Conservation (phyloP, 2,329 filamentous ascomycete species). For the Stylonectria norvegica region DNA sequence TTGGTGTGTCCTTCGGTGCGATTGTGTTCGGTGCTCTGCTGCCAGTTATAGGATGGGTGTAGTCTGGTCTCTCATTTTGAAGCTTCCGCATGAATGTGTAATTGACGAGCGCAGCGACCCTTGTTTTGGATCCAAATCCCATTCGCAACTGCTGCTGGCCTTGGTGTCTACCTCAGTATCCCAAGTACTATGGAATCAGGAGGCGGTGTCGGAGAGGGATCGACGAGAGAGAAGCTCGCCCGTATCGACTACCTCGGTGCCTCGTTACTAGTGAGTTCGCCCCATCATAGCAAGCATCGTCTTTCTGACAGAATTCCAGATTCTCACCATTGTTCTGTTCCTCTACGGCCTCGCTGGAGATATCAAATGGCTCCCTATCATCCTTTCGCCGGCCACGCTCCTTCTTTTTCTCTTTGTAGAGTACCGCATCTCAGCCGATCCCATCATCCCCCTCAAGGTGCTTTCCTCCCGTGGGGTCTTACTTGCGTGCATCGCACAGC, state of each 20-base stretch:
- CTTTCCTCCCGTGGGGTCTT: constrained; percentile 68
- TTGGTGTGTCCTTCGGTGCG: constrained; percentile 68
- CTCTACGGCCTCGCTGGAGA: constrained; percentile 66
- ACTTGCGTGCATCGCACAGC: constrained; percentile 69
- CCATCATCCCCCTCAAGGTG: constrained; percentile 70
- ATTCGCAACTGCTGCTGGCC: constrained; percentile 56
- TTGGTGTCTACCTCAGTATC: constrained; percentile 62
- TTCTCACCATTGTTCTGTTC: constrained; percentile 64
- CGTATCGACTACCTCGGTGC: constrained; percentile 75
- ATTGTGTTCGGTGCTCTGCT: constrained; percentile 66
- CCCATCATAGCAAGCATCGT: constrained; percentile 9
- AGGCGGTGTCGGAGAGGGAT: constrained; percentile 15
- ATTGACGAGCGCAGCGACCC: constrained; percentile 49
- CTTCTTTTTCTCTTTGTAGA: constrained; percentile 61
- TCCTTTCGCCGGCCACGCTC: constrained; percentile 52
- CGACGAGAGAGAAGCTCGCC: constrained; percentile 53
- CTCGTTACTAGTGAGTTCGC: constrained; percentile 52
- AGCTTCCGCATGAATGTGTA: not conserved
- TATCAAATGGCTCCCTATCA: constrained; percentile 57
- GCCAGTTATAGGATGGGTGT: constrained; percentile 67
- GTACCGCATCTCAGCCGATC: constrained; percentile 59
- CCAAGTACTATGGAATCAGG: constrained; percentile 38
- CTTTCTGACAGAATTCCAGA: constrained; percentile 42
- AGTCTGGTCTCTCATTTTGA: constrained; percentile 27
- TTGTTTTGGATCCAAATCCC: constrained; percentile 73